phyloP scores from a whole-genome alignment of 2,329 filamentous ascomycete genomes.

The Claviceps citrina region DNA sequence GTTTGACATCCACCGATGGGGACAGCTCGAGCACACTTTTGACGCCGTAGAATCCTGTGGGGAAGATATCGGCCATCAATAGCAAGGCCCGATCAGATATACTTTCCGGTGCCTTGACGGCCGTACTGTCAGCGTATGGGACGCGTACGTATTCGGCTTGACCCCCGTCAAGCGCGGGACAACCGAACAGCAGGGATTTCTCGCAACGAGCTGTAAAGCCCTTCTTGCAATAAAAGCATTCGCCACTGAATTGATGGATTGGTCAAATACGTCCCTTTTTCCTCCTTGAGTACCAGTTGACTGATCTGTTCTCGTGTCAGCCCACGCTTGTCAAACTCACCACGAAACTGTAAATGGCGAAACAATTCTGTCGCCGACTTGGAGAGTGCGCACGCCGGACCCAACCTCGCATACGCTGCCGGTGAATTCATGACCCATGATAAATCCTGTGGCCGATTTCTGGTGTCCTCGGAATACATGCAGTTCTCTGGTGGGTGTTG shows the following conservation, averaged over 20 bases:
- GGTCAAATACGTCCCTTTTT: neutral
- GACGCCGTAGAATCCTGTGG: constrained; percentile 72
- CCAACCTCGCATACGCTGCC: constrained; percentile 58
- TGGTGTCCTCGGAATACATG: constrained; percentile 78
- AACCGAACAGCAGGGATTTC: constrained; percentile 56
- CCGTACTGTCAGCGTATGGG: constrained; percentile 65
- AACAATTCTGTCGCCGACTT: constrained; percentile 64
- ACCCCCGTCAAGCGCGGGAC: constrained; percentile 51
- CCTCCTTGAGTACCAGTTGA: no score
- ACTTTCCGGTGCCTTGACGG: constrained; percentile 50
- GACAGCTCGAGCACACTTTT: constrained; percentile 59
- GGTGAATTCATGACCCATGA: constrained; percentile 78
- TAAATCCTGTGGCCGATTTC: constrained; percentile 45
- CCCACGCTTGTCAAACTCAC: constrained; percentile 24
- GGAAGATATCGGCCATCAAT: constrained; percentile 88
- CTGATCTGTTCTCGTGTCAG: neutral
- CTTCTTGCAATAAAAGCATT: constrained; percentile 74
- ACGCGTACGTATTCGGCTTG: constrained; percentile 75
- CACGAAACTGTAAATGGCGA: constrained; percentile 73
- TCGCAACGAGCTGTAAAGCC: constrained; percentile 65
- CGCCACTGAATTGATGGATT: constrained; percentile 15
- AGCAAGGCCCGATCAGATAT: constrained; percentile 63
- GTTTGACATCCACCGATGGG: constrained; percentile 16
- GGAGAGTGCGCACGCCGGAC: constrained; percentile 48
- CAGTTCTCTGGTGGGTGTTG: constrained; percentile 47